Evolutionary conservation across 2,329 filamentous ascomycete genomes (phyloP).

Genomic region (Colletotrichum noveboracense): DNA sequence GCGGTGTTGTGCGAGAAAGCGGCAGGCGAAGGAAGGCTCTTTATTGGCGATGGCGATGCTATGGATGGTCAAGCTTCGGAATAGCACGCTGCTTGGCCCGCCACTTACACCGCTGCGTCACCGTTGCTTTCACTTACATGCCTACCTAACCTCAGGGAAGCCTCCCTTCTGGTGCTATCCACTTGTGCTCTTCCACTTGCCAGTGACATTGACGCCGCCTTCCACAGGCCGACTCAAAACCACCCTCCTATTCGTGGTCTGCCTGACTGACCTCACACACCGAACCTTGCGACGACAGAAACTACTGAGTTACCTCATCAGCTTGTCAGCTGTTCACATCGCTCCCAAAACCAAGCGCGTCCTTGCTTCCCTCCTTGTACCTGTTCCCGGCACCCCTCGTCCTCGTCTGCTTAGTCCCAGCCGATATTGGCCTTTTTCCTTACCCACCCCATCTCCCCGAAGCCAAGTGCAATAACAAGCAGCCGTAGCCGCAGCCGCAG

Average conservation of each 20-base stretch:
- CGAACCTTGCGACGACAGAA: constrained; percentile 2
- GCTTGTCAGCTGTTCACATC: constrained; percentile 19
- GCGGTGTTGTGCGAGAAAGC: neutral
- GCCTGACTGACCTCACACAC: neutral
- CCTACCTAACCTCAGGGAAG: neutral
- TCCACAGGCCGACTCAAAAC: neutral
- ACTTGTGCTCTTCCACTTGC: neutral
- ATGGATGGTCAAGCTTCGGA: neutral
- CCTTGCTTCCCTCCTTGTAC: neutral
- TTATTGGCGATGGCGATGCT: neutral
- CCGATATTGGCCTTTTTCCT: constrained; percentile 4
- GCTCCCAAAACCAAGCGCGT: neutral
- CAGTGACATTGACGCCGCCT: constrained; percentile 4
- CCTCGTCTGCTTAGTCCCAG: constrained; percentile 3
- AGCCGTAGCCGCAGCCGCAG: neutral
- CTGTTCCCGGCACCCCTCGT: constrained; percentile 2
- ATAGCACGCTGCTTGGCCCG: neutral
- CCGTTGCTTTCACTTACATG: neutral
- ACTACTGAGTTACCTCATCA: constrained; percentile 8
- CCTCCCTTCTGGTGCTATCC: neutral
- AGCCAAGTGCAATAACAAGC: neutral
- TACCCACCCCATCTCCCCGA: neutral
- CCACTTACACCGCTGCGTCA: constrained; percentile 18
- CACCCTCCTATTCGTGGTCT: neutral
- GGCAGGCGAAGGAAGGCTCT: neutral